A percentile compares a stretch with the other conserved stretches of the same genome.
These are phyloP conservation scores for Cryptococcus wingfieldii DNA, from an alignment of 1,284 basidiomycete species.

Conservation along the genomic window DNA sequence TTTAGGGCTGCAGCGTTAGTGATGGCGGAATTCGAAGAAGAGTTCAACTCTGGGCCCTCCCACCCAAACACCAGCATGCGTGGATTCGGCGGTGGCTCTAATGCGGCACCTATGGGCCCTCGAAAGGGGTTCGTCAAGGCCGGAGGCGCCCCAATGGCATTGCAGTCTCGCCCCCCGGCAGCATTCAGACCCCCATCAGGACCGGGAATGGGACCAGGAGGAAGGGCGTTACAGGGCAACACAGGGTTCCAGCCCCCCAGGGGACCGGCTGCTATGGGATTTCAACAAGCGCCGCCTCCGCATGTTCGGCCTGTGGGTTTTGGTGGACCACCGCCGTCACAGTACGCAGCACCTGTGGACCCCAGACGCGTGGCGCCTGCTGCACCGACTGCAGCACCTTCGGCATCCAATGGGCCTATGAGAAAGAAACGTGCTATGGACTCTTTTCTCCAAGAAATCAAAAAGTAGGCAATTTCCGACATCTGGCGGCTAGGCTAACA, in stretches of 20 bases:
- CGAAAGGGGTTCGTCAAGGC: conserved; percentile 71
- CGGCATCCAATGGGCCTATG: conserved; percentile 57
- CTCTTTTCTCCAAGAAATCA: conserved; percentile 86
- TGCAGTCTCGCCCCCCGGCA: not conserved
- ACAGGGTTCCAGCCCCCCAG: conserved; percentile 19
- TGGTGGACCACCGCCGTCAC: not conserved
- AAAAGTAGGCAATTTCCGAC: conserved; percentile 57
- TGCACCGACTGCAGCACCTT: conserved; percentile 45
- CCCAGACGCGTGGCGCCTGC: too few species aligned
- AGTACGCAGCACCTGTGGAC: too few species aligned
- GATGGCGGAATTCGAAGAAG: conserved; percentile 81
- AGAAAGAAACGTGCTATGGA: conserved; percentile 91
- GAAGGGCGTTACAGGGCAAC: too few species aligned
- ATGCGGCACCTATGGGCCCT: conserved; percentile 11
- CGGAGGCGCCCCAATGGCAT: conserved; percentile 40
- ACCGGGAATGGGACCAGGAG: conserved; percentile 43
- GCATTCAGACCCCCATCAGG: conserved; percentile 6
- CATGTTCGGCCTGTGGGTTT: conserved; percentile 12
- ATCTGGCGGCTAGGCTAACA: not conserved
- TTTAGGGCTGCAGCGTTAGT: conserved; percentile 46
- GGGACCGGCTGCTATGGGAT: conserved; percentile 49
- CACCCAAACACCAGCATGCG: conserved; percentile 20
- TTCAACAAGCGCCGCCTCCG: not conserved
- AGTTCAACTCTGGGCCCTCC: conserved; percentile 68
- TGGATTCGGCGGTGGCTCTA: conserved; percentile 9